A percentile compares a stretch with the other conserved stretches of the same genome.
Conservation (phyloP, 768 basidiomycete genomes). For the Dioszegia aurantiaca region DNA sequence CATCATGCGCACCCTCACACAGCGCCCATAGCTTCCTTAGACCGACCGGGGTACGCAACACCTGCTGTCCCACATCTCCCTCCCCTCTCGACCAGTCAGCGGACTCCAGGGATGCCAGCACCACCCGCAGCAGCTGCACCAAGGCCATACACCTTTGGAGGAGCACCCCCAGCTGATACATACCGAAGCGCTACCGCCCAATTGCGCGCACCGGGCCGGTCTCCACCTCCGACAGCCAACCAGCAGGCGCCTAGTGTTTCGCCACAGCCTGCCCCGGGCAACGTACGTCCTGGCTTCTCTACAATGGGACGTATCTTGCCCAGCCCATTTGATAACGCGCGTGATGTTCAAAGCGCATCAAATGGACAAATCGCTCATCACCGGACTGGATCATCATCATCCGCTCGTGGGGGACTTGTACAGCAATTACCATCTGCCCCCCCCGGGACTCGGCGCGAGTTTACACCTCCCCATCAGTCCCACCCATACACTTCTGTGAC, state of each 20-base stretch:
- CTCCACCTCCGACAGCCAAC: not conserved
- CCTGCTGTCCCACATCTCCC: not conserved
- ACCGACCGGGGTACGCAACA: constrained; percentile 14
- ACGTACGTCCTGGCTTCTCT: not conserved
- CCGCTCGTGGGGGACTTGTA: not conserved
- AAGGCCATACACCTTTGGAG: not conserved
- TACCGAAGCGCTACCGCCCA: too few relatives aligned
- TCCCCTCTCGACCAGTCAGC: not conserved
- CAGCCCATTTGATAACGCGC: constrained; percentile 2
- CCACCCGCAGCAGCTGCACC: not conserved
- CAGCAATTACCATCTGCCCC: not conserved
- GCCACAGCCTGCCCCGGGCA: not conserved
- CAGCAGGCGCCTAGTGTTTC: not conserved
- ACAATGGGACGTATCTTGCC: constrained; percentile 2
- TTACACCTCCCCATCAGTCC: not conserved
- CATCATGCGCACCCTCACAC: constrained; percentile 13
- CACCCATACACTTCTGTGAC: not conserved
- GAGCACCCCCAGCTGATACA: too few relatives aligned
- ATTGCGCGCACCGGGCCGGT: too few relatives aligned
- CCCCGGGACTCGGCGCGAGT: not conserved
- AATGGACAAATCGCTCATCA: not conserved
- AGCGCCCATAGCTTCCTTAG: not conserved
- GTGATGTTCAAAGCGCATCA: not conserved
- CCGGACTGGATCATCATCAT: constrained; percentile 8
- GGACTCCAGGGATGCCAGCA: not conserved